Conservation (phyloP, 164 flowering plant species). For the Aristolochia fimbriata region DNA sequence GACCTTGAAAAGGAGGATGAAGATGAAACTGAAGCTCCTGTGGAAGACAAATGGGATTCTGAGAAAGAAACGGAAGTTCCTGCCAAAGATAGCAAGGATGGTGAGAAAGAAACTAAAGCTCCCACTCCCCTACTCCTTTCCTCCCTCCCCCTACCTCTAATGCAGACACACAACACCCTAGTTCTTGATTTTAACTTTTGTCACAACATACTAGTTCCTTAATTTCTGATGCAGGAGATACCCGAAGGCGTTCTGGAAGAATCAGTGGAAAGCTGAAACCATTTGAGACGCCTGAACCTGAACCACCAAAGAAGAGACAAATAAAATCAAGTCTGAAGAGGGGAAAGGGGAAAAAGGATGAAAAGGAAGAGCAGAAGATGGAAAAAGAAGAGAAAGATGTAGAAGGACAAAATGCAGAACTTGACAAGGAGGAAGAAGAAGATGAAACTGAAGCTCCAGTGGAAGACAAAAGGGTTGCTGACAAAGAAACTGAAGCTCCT, state of each 20-base stretch:
- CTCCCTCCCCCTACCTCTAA: too few relatives aligned
- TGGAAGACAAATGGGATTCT: background rate
- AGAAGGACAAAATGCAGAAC: background rate
- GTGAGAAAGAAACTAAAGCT: too few relatives aligned
- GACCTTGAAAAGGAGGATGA: background rate
- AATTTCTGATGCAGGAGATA: constrained; percentile 27
- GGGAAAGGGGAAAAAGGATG: constrained; percentile 15
- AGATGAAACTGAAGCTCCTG: constrained; percentile 1
- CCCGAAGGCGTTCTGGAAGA: constrained; percentile 51
- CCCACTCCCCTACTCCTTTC: too few relatives aligned
- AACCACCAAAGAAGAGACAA: constrained; percentile 27
- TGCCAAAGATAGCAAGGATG: too few relatives aligned
- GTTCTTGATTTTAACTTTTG: background rate
- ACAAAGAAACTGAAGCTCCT: too few relatives aligned
- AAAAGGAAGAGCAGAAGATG: background rate
- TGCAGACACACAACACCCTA: too few relatives aligned
- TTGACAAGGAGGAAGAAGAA: background rate
- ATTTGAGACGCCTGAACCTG: constrained; percentile 26
- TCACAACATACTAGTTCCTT: too few relatives aligned
- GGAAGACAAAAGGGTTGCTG: background rate
- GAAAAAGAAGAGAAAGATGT: constrained; percentile 20
- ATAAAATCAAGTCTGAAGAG: constrained; percentile 23
- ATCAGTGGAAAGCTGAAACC: constrained; percentile 37
- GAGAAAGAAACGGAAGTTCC: background rate
- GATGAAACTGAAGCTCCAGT: background rate